Conservation (phyloP, 352 stramenopile species). For the Hyaloperonospora brassicae region DNA sequence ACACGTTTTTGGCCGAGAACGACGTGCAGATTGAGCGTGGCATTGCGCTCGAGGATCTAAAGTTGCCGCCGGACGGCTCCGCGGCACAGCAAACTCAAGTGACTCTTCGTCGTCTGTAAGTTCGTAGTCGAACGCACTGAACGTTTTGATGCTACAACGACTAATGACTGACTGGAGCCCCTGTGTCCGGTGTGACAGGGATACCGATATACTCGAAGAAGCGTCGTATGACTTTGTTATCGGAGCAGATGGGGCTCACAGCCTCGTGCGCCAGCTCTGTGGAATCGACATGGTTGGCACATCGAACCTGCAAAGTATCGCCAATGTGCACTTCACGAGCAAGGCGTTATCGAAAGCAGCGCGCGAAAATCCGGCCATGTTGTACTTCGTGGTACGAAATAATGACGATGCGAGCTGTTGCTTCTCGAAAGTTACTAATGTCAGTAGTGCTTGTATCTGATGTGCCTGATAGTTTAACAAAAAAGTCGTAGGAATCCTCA, state of each 20-base stretch:
- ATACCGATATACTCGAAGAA: constrained; percentile 36
- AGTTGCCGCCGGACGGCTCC: constrained; percentile 8
- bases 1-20: constrained; percentile 41
- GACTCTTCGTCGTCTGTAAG: constrained; percentile 45
- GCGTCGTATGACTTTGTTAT: constrained; percentile 78
- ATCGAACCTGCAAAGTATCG: constrained; percentile 84
- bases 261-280: constrained; percentile 59
- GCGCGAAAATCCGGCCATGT: constrained; percentile 81
- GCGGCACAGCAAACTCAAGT: constrained; percentile 19
- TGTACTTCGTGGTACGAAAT: constrained; percentile 86
- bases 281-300: constrained; percentile 68
- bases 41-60: constrained; percentile 45
- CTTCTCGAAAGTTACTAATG: background rate
- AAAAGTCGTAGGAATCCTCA: constrained; percentile 85
- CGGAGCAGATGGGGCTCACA: constrained; percentile 87
- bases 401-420: background rate
- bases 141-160: background rate
- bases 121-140: background rate
- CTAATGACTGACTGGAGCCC: constrained; percentile 1
- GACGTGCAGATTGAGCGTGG: constrained; percentile 47
- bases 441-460: background rate
- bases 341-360: constrained; percentile 45
- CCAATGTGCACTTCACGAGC: constrained; percentile 93
- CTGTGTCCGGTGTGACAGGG: constrained; percentile 12
- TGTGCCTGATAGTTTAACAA: constrained; percentile 52